Percentiles rank a stretch among this genome's conserved stretches.
These are phyloP conservation scores for Lactarius sanguifluus DNA, from an alignment of 768 basidiomycete species.

Conservation along the genomic window DNA sequence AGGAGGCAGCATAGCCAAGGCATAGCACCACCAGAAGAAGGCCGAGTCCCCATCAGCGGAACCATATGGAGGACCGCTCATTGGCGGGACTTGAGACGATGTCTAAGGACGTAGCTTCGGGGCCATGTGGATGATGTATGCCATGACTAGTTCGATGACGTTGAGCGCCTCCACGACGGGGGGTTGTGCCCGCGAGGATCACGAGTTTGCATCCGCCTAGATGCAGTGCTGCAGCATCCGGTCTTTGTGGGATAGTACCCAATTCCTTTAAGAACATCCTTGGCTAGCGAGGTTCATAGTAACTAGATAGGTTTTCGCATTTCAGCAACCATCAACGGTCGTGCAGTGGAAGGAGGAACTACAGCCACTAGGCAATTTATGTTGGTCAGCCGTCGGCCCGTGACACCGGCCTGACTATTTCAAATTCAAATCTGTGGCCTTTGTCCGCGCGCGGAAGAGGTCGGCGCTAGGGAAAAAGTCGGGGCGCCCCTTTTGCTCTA, in stretches of 20 bases:
- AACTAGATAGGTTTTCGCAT: not conserved
- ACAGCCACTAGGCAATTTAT: not conserved
- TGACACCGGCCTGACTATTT: too few species aligned
- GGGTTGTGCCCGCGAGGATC: not conserved
- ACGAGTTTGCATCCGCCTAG: not conserved
- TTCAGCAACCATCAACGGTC: not conserved
- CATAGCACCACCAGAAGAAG: not conserved
- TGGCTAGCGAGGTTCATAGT: not conserved
- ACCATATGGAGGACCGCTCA: not conserved
- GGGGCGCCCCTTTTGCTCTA: too few species aligned
- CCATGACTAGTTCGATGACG: not conserved
- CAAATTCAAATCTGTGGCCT: too few species aligned
- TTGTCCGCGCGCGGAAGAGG: too few species aligned
- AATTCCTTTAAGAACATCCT: not conserved
- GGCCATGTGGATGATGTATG: not conserved
- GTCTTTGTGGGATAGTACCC: not conserved
- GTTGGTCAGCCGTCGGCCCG: too few species aligned
- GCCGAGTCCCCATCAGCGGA: not conserved
- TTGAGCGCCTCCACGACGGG: not conserved
- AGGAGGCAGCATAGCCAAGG: not conserved
- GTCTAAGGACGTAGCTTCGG: not conserved
- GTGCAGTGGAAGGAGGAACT: slow-evolving; percentile 10
- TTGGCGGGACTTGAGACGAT: not conserved
- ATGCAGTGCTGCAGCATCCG: not conserved
- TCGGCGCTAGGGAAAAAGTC: too few species aligned